A percentile compares a stretch with the other conserved stretches of the same genome.
These are phyloP conservation scores for Blastomyces gilchristii DNA, from an alignment of 2,329 filamentous ascomycete genomes.

Conservation along the genomic window DNA sequence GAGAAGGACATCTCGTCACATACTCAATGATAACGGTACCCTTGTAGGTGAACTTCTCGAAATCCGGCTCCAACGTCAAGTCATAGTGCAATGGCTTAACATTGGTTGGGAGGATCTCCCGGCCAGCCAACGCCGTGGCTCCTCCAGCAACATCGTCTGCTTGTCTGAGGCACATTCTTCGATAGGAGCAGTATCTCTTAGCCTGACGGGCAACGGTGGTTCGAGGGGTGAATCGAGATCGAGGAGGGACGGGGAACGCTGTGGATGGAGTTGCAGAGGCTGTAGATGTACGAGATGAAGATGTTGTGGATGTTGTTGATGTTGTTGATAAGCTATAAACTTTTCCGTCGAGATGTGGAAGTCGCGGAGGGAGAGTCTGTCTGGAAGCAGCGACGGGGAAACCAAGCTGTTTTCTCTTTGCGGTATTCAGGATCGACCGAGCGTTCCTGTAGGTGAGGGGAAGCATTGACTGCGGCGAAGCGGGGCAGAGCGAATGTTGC, in stretches of 20 bases:
- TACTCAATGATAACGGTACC: conserved; percentile 75
- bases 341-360: not conserved
- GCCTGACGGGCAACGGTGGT: conserved; percentile 24
- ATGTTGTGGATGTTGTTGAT: conserved; percentile 13
- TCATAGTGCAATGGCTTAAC: conserved; percentile 90
- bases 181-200: conserved; percentile 61
- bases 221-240: conserved; percentile 3
- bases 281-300: not conserved
- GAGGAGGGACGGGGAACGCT: not conserved
- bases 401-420: not conserved
- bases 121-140: conserved; percentile 50
- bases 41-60: conserved; percentile 76
- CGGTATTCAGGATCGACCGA: conserved; percentile 4
- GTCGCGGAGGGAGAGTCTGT: conserved; percentile 10
- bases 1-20: conserved; percentile 17
- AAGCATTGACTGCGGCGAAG: conserved; percentile 10
- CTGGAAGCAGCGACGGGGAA: not conserved
- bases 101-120: conserved; percentile 83
- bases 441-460: conserved; percentile 14
- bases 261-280: not conserved
- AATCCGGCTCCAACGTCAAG: conserved; percentile 81
- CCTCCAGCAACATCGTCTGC: conserved; percentile 38
- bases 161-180: conserved; percentile 59
- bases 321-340: conserved; percentile 9
- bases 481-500: conserved; percentile 6